These are phyloP conservation scores for Colletotrichum gigasporum DNA, from an alignment of 2,329 filamentous ascomycete species.

Conservation along the genomic window DNA sequence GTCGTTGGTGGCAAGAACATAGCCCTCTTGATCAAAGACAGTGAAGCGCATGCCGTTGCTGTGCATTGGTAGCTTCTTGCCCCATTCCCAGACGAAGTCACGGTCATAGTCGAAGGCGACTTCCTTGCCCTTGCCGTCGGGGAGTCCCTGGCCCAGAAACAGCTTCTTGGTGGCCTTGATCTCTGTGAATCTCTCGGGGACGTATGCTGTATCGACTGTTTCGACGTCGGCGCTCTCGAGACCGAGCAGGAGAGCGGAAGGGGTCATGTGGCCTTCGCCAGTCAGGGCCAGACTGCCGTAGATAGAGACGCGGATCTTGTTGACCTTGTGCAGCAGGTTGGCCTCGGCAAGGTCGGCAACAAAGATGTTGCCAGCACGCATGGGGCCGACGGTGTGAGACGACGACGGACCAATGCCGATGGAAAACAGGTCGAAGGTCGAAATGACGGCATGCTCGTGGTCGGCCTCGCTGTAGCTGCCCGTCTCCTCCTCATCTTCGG, in stretches of 20 bases:
- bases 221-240: slow-evolving; percentile 60
- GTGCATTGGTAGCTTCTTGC: slow-evolving; percentile 58
- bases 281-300: slow-evolving; percentile 61
- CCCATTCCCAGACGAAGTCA: slow-evolving; percentile 62
- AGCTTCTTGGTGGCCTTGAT: slow-evolving; percentile 58
- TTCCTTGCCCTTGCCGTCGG: slow-evolving; percentile 51
- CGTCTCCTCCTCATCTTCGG: slow-evolving; percentile 42
- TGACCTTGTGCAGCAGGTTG: slow-evolving; percentile 52
- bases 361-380: slow-evolving; percentile 62
- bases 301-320: slow-evolving; percentile 57
- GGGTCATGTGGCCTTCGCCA: slow-evolving; percentile 62
- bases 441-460: slow-evolving; percentile 61
- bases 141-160: slow-evolving; percentile 51
- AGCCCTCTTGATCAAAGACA: slow-evolving; percentile 58
- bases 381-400: slow-evolving; percentile 61
- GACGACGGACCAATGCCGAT: slow-evolving; percentile 62
- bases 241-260: slow-evolving; percentile 58
- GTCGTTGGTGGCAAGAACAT: slow-evolving; percentile 58
- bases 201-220: slow-evolving; percentile 58
- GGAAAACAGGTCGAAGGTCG: slow-evolving; percentile 61
- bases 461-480: slow-evolving; percentile 59
- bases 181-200: slow-evolving; percentile 54
- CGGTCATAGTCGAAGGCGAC: slow-evolving; percentile 59
- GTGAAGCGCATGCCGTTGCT: slow-evolving; percentile 63
- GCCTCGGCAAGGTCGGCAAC: slow-evolving; percentile 57